phyloP scores from a whole-genome alignment of 345 rosid species.

The Populus euphratica region DNA sequence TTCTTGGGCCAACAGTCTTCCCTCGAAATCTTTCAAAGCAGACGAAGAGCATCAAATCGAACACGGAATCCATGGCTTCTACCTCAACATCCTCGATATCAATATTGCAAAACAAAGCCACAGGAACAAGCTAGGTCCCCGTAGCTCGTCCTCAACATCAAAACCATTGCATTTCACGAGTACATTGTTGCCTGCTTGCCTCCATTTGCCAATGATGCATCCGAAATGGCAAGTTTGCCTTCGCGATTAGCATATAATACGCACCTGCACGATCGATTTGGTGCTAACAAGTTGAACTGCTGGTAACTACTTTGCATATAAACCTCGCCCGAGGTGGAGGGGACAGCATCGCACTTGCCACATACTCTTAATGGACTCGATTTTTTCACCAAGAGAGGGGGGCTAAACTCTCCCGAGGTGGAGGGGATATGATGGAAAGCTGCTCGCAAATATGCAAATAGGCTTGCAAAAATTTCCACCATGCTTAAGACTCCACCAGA shows the following conservation, averaged over 20 bases:
- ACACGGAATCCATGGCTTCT: conserved; percentile 30
- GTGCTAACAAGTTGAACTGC: not conserved
- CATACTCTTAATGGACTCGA: conserved; percentile 86
- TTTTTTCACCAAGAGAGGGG: conserved; percentile 90
- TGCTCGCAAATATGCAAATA: conserved; percentile 63
- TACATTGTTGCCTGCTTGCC: conserved; percentile 41
- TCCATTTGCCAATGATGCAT: conserved; percentile 74
- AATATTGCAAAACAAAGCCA: conserved; percentile 17
- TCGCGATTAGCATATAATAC: not conserved
- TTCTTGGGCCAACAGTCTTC: conserved; percentile 1
- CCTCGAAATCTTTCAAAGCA: conserved; percentile 5
- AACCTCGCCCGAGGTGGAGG: no score
- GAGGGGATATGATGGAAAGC: conserved; percentile 79
- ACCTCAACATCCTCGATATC: conserved; percentile 26
- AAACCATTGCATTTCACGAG: conserved; percentile 54
- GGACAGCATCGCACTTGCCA: conserved; percentile 94
- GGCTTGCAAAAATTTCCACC: conserved; percentile 54
- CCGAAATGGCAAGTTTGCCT: conserved; percentile 60
- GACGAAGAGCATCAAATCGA: conserved; percentile 9
- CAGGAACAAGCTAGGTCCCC: conserved; percentile 26
- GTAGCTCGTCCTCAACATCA: conserved; percentile 13
- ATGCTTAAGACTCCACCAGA: no score
- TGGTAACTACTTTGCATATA: conserved; percentile 36
- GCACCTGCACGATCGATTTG: not conserved
- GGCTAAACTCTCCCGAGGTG: conserved; percentile 66